Evolutionary conservation across 257 asterid genomes (phyloP).

Genomic region (Coffea canephora): DNA sequence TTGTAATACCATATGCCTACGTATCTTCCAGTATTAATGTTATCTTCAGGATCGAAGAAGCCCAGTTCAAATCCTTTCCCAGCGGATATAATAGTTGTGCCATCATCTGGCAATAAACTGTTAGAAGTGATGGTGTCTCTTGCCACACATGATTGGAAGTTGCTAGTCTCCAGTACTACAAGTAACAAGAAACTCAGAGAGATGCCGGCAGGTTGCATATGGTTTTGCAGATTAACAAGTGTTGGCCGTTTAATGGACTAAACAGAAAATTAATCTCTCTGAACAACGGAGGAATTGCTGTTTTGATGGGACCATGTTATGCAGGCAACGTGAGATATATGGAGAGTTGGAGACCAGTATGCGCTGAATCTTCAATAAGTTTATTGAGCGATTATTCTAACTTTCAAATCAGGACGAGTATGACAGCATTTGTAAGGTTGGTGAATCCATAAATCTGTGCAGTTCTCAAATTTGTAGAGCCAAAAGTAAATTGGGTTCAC

Average conservation of each 20-base stretch:
- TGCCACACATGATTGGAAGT: slow-evolving; percentile 20
- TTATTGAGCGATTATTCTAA: no score
- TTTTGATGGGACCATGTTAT: no score
- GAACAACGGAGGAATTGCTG: neutral
- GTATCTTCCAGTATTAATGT: slow-evolving; percentile 3
- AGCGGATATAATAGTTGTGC: slow-evolving; percentile 36
- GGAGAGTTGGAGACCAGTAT: no score
- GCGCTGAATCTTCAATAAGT: no score
- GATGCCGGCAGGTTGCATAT: neutral
- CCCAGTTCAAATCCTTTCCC: slow-evolving; percentile 43
- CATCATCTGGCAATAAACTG: neutral
- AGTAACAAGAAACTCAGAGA: neutral
- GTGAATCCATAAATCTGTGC: no score
- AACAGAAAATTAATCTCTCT: neutral
- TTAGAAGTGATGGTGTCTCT: slow-evolving; percentile 29
- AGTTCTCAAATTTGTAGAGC: no score
- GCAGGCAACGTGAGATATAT: no score
- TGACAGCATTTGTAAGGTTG: no score
- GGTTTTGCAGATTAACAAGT: neutral
- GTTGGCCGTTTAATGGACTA: neutral
- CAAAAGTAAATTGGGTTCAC: no score
- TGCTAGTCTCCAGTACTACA: neutral
- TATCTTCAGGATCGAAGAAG: slow-evolving; percentile 28
- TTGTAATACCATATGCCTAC: slow-evolving; percentile 49
- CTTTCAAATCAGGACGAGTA: no score